A percentile compares a stretch with the other conserved stretches of the same genome.
phyloP scores from a whole-genome alignment of 2,329 filamentous ascomycete species.

The Ophiocordyceps polyrhachis-furcata region DNA sequence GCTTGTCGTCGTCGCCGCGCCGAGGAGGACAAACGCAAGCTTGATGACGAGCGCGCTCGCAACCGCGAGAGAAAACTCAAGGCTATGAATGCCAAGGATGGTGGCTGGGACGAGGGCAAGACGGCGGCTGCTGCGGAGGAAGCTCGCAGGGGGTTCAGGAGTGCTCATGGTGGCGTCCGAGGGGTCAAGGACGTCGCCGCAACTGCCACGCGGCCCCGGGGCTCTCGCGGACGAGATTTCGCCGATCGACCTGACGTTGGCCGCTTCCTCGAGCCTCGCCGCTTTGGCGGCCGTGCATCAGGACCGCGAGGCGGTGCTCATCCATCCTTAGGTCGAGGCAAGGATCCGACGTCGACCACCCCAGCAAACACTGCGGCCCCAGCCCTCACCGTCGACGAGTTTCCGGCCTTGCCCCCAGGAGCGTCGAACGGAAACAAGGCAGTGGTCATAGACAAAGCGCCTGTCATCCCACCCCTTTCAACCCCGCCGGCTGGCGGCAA shows the following conservation, averaged over 20 bases:
- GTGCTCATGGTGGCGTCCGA: slow-evolving; percentile 20
- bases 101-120: slow-evolving; percentile 42
- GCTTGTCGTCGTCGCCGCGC: slow-evolving; percentile 30
- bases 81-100: slow-evolving; percentile 34
- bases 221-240: slow-evolving; percentile 22
- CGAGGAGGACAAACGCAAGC: slow-evolving; percentile 30
- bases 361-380: slow-evolving; percentile 2
- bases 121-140: slow-evolving; percentile 23
- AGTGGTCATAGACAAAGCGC: background rate
- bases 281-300: slow-evolving; percentile 14
- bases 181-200: slow-evolving; percentile 14
- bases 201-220: slow-evolving; percentile 11
- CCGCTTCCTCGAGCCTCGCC: slow-evolving; percentile 17
- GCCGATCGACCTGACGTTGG: slow-evolving; percentile 16
- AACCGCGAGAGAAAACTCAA: slow-evolving; percentile 43
- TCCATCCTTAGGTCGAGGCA: slow-evolving; percentile 2
- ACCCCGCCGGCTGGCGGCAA: slow-evolving; percentile 17
- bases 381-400: slow-evolving; percentile 14
- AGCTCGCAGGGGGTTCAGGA: slow-evolving; percentile 20
- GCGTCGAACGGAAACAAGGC: slow-evolving; percentile 6
- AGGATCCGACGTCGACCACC: slow-evolving; percentile 4
- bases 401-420: slow-evolving; percentile 16
- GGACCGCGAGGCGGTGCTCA: slow-evolving; percentile 13
- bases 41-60: slow-evolving; percentile 40
- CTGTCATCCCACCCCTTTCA: slow-evolving; percentile 6